Evolutionary conservation across 2,329 filamentous ascomycete genomes (phyloP), one percentile per base, ranked within the genome.

Genomic region (Shiraia bambusicola): DNA sequence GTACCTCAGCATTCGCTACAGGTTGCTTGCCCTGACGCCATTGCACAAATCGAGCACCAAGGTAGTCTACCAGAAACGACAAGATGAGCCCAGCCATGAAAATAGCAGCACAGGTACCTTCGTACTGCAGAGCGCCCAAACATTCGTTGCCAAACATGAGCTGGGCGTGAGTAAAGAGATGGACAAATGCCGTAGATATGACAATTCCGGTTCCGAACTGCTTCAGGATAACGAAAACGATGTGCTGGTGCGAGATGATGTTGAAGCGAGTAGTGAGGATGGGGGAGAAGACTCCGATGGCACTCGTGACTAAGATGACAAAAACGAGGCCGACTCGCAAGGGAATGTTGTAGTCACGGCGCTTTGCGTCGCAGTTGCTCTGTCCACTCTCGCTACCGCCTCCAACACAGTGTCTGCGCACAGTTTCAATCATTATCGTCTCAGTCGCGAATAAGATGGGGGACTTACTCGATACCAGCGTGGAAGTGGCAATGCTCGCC

Each of bases 121-220:
- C 87, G 54, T 87, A 91, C 4, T 71, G 61, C 2, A 90, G 69
- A 6, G 76, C 74, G 3, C 83, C 82, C 10, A 91, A 68, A 54
- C 87, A 91, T 35, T 81, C 70, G 51, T 86, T 88, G 14, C 64
- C 70, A 54, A 91, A 89, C 82, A 88, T 87, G 19, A 90, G 74
- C 6, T 75, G 69, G 1, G 86, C 85, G 49, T 91, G 86, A 0
- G 85, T 88, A 56, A 84, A 82, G 9, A 91, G 77, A 82, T 87
- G 49, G 12, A 88, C 72, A 50, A 88, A 84, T 0, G 83, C 84
- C 0, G 85, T 88, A 0, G 84, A 80, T 28, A 88, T 78, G 63
- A 88, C 82, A 50, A 88, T 80, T 10, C 85, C 85, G 0, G 84
- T 87, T 3, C 85, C 85, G 51, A 88, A 87, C 40, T 76, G 86